Evolutionary conservation across 164 flowering plant genomes (phyloP).

Genomic region (Umbilicus rupestris): DNA sequence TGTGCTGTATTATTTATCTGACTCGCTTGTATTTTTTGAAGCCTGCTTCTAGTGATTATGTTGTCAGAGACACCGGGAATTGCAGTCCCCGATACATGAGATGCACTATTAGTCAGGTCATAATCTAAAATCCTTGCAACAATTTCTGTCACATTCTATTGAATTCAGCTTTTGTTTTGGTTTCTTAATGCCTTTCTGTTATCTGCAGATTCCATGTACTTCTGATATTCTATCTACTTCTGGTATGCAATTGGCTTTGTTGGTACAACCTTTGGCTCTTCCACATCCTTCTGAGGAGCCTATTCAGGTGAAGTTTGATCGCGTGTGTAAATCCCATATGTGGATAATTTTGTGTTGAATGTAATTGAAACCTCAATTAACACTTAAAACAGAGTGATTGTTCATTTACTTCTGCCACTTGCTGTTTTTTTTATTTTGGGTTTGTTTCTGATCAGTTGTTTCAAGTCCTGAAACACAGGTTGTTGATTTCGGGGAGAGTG

Average conservation of each 20-base stretch:
- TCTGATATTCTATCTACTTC: conserved; percentile 79
- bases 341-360: not conserved
- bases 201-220: conserved; percentile 81
- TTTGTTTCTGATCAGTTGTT: not conserved
- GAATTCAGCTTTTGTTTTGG: not conserved
- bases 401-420: not conserved
- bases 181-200: not conserved
- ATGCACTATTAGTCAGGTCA: conserved; percentile 91
- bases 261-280: conserved; percentile 94
- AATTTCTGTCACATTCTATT: not conserved
- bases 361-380: not conserved
- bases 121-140: not conserved
- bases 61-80: conserved; percentile 86
- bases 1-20: conserved; percentile 1
- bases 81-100: conserved; percentile 99
- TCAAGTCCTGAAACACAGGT: conserved; percentile 29
- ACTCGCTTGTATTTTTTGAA: conserved; percentile 22
- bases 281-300: conserved; percentile 98
- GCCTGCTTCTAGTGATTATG: conserved; percentile 89
- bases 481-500: conserved; percentile 96
- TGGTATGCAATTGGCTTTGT: conserved; percentile 84
- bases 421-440: not conserved
- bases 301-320: conserved; percentile 49
- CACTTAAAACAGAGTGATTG: not conserved
- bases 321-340: not conserved